Base-by-base conservation (phyloP, 176 grass and related monocot genomes). In the Aegilops sharonensis region DNA sequence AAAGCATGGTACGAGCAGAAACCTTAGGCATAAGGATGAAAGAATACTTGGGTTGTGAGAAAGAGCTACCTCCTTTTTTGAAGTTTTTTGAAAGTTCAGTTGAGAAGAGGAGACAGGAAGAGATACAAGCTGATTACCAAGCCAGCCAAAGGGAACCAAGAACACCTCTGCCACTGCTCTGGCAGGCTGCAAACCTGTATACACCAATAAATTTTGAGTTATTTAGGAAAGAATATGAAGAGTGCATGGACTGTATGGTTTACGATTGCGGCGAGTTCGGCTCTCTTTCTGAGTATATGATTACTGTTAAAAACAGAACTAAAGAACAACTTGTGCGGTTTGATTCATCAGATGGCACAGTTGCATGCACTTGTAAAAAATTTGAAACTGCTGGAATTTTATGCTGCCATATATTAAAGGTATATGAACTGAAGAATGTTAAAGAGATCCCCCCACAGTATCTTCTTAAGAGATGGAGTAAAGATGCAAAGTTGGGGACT, bases 321-420 rank as follows among this genome's bases (percentile, higher is more conserved):
- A 98, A 95, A 90, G 88, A 84, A 24, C 88, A 95, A 40, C 59
- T 87, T 79, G 90, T 98, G 72, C 91, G 86, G 63, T 95, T 98
- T 82, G 91, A 98, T 68, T 89, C 88, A 56, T 89, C 88, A 66
- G 59, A 95, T 89, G 84, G 81, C 82, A 91, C 91, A 24, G 81
- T 84, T 79, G 86, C 87, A 31, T 98, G 96, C 78, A 98, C 91
- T 60, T 95, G 96, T 71, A 93, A 88, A 83, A 98, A 84, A 67
- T 89, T 95, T 89, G 96, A 95, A 94, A 73, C 71, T 85, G 56
- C 78, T 83, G 96, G 93, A 65, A 84, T 98, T 65, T 85, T 93
- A 72, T 98, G 96, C 88, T 95, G 91, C 52, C 96, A 98, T 91
- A 71, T 95, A 86, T 78, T 98, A 52, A 98, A 98, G 85, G 90